Conservation (phyloP, 257 asterid genomes). For the Solanum sejunctum region DNA sequence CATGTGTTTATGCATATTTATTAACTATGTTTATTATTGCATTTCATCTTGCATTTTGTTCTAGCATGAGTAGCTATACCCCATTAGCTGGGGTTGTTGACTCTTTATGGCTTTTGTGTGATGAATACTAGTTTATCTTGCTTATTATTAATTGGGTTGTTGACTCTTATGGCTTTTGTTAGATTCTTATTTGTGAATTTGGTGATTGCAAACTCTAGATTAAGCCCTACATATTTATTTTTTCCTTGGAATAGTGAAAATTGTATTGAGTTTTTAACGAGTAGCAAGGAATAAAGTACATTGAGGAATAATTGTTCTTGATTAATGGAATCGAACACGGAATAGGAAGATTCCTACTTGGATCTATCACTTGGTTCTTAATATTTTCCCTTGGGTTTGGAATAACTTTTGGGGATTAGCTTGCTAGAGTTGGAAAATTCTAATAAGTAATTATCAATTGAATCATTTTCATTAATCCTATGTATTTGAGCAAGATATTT, state of each 20-base stretch:
- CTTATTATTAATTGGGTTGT: not conserved
- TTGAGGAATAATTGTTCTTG: not conserved
- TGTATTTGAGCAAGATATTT: not conserved
- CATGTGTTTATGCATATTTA: not conserved
- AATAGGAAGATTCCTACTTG: not conserved
- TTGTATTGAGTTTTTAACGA: not conserved
- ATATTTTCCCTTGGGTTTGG: not conserved
- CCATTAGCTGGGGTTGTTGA: not conserved
- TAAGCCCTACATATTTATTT: not conserved
- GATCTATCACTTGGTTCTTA: not conserved
- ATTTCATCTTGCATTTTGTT: not conserved
- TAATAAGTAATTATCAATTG: not conserved
- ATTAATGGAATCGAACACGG: not conserved
- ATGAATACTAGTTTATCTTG: not conserved
- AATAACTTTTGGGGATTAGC: not conserved
- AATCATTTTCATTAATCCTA: not conserved
- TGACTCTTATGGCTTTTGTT: not conserved
- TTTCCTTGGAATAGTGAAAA: not conserved
- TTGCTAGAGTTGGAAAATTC: not conserved
- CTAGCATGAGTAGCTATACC: not conserved
- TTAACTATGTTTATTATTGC: not conserved
- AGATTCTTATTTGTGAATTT: not conserved
- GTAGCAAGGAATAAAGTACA: not conserved
- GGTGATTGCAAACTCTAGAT: not conserved
- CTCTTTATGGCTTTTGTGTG: not conserved